Base-by-base conservation (phyloP, 2,329 filamentous ascomycete species). In the Fusarium pilosicola region DNA sequence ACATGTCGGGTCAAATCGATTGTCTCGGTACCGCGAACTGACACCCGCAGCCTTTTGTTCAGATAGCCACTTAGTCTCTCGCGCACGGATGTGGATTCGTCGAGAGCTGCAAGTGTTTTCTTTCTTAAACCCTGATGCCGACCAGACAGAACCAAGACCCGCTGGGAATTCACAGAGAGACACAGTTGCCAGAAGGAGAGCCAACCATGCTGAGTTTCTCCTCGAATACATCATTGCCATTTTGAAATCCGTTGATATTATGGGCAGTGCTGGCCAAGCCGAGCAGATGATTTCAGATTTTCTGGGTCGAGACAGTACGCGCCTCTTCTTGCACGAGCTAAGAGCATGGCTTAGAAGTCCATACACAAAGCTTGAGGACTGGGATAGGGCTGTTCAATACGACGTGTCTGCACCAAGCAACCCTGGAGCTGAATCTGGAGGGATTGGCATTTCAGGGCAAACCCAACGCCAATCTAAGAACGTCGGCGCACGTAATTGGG, bases 181-280 rank as follows among this genome's bases (percentile, higher is more conserved):
- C 10, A 42, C 51, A 4, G 62, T 56, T 77, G 77, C 71, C 73
- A 79, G 62, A 61, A 78, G 74, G 28, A 72, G 89, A 45, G 88
- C 88, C 10, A 91, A 89, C 74, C 96, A 95, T 77, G 89, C 92
- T 13, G 95, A 97, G 78, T 97, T 95, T 71, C 82, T 98, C 17
- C 87, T 98, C 15, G 94, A 97, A 78, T 97, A 97, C 80, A 90
- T 97, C 60, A 83, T 98, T 45, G 92, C 93, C 15, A 93, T 98
- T 28, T 83, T 98, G 66, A 95, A 94, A 80, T 94, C 91, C 1
- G 90, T 96, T 22, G 94, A 97, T 78, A 87, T 95, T 9, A 94
- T 94, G 81, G 93, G 90, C 8, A 94, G 92, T 70, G 88, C 88
- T 44, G 95, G 94, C 1, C 90, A 93, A 76, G 94, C 94, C 0